Conservation (phyloP, 2,329 filamentous ascomycete species). For the Calonectria hawksworthii region DNA sequence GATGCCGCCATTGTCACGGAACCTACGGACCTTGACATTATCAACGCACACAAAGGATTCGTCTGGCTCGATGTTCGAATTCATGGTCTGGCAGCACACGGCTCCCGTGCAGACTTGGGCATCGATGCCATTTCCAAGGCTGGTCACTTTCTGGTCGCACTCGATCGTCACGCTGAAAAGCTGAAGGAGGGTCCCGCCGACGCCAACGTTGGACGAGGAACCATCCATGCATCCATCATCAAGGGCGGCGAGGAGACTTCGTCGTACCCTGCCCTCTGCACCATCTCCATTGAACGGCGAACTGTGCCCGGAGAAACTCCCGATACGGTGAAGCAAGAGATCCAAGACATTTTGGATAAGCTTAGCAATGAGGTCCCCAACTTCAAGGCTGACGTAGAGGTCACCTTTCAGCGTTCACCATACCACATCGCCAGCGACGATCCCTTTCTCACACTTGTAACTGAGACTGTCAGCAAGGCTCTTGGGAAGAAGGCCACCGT, state of each 20-base stretch:
- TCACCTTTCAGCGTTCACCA: conserved; percentile 58
- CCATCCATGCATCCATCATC: conserved; percentile 63
- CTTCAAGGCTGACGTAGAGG: conserved; percentile 57
- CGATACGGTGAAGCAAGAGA: conserved; percentile 52
- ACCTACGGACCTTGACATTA: conserved; percentile 59
- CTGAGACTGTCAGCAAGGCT: conserved; percentile 43
- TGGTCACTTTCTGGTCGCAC: conserved; percentile 60
- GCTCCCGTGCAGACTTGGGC: conserved; percentile 59
- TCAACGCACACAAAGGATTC: conserved; percentile 66
- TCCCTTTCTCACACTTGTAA: conserved; percentile 54
- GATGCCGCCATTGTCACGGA: conserved; percentile 66
- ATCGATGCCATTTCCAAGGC: conserved; percentile 64
- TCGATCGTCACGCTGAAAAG: conserved; percentile 57
- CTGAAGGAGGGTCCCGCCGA: conserved; percentile 50
- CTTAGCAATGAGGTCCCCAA: conserved; percentile 49
- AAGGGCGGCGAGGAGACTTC: conserved; percentile 65
- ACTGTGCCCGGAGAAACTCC: conserved; percentile 61
- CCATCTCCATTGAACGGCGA: conserved; percentile 62
- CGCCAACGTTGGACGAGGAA: conserved; percentile 52
- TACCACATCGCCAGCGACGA: conserved; percentile 58
- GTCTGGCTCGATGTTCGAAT: conserved; percentile 60
- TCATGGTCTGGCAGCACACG: conserved; percentile 58
- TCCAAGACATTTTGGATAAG: conserved; percentile 53
- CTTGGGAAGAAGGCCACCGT: conserved; percentile 47
- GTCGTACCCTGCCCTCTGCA: conserved; percentile 65